A percentile compares a stretch with the other conserved stretches of the same genome.
These are phyloP conservation scores for Lactifluus pinguis DNA, from an alignment of 768 basidiomycete species.

Conservation along the genomic window DNA sequence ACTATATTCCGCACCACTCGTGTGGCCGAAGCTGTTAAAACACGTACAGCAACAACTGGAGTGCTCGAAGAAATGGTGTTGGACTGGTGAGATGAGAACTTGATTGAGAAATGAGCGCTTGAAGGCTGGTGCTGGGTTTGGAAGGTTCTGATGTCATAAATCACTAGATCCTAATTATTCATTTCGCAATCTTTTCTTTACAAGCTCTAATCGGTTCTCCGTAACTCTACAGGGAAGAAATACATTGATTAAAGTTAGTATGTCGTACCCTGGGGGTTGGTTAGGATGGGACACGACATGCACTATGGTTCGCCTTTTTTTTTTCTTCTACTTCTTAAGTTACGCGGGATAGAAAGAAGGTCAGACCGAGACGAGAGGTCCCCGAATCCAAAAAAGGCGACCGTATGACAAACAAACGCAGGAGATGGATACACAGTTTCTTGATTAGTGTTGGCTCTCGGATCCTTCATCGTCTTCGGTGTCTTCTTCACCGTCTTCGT, in stretches of 20 bases:
- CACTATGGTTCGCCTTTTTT: background rate
- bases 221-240: slow-evolving; percentile 14
- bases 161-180: background rate
- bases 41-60: too few relatives aligned
- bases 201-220: slow-evolving; percentile 9
- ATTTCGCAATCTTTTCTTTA: background rate
- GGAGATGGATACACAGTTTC: background rate
- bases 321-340: background rate
- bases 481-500: slow-evolving; percentile 16
- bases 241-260: slow-evolving; percentile 11
- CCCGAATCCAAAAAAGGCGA: background rate
- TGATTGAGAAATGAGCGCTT: background rate
- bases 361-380: background rate
- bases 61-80: too few relatives aligned
- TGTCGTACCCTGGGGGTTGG: slow-evolving; percentile 7
- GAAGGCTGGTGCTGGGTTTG: background rate
- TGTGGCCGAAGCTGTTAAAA: background rate
- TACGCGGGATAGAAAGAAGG: background rate
- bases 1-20: background rate
- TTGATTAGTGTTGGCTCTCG: slow-evolving; percentile 11
- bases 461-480: slow-evolving; percentile 21
- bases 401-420: background rate
- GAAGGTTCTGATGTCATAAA: too few relatives aligned
- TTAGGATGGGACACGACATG: slow-evolving; percentile 1
- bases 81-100: too few relatives aligned